phyloP scores from a whole-genome alignment of 2,329 filamentous ascomycete genomes.

The Trichoderma afroharzianum region DNA sequence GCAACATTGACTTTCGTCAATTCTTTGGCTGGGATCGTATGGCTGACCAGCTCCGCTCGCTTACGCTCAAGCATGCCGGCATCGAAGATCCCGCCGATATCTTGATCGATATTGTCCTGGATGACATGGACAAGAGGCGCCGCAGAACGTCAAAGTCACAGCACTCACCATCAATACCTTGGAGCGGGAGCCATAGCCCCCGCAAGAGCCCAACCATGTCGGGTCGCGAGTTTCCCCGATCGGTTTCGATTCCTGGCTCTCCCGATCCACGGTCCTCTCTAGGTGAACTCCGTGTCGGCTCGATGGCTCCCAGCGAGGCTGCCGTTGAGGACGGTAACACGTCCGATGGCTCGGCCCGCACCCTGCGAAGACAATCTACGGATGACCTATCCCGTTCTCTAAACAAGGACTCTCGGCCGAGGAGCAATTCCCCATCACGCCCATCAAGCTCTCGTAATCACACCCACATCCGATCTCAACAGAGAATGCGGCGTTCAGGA shows the following conservation, averaged over 20 bases:
- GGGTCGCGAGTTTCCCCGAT: constrained; percentile 63
- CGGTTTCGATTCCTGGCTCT: constrained; percentile 65
- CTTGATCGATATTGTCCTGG: constrained; percentile 86
- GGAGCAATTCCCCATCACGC: constrained; percentile 78
- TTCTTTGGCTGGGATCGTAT: constrained; percentile 97
- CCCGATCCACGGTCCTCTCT: constrained; percentile 47
- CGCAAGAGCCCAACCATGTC: constrained; percentile 61
- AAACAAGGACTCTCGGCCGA: constrained; percentile 49
- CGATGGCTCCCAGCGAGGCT: constrained; percentile 52
- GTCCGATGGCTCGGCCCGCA: constrained; percentile 35
- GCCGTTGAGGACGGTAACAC: constrained; percentile 41
- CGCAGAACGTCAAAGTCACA: constrained; percentile 84
- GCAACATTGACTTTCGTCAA: constrained; percentile 91
- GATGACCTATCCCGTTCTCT: constrained; percentile 44
- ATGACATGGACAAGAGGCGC: constrained; percentile 91
- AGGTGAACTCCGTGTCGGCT: constrained; percentile 55
- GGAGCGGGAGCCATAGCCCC: constrained; percentile 55
- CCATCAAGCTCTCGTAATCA: constrained; percentile 72
- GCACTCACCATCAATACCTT: constrained; percentile 71
- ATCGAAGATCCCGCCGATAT: constrained; percentile 89
- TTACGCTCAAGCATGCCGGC: constrained; percentile 82
- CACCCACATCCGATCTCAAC: constrained; percentile 60
- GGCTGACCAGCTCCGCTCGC: constrained; percentile 83
- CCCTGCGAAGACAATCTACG: constrained; percentile 44
- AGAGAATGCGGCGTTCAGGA: constrained; percentile 79